phyloP scores from a whole-genome alignment of 495 filamentous ascomycete species.

The Penicillium odoratum region DNA sequence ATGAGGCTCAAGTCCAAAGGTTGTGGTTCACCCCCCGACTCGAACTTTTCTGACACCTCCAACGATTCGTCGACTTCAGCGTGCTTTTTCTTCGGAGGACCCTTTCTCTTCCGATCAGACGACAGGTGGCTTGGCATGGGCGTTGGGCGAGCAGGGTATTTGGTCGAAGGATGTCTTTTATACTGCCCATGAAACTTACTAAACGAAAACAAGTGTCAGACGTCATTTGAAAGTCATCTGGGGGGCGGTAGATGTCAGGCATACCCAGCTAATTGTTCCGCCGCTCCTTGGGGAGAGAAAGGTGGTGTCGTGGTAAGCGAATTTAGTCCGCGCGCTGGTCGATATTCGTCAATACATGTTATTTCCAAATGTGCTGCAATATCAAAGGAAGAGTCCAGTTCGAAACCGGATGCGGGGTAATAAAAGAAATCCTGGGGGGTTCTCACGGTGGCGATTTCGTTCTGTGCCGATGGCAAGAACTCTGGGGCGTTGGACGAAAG shows the following conservation, averaged over 20 bases:
- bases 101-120: background rate
- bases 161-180: background rate
- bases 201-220: background rate
- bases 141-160: background rate
- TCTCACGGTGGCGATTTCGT: constrained; percentile 47
- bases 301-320: constrained; percentile 7
- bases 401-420: background rate
- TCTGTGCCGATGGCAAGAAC: constrained; percentile 49
- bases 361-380: constrained; percentile 44
- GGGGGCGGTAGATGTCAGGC: background rate
- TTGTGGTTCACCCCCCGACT: background rate
- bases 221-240: background rate
- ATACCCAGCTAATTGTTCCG: constrained; percentile 17
- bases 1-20: background rate
- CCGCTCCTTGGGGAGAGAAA: constrained; percentile 8
- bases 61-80: background rate
- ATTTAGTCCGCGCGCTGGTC: constrained; percentile 37
- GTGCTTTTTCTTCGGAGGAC: background rate
- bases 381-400: background rate
- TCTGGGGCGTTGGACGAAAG: constrained; percentile 77
- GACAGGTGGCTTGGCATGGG: background rate
- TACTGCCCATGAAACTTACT: background rate
- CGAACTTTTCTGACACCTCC: background rate
- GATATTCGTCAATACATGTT: constrained; percentile 51
- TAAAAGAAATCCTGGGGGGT: constrained; percentile 39